Base-by-base conservation (phyloP, 2,329 filamentous ascomycete genomes). In the Ceratocystis colombiana region DNA sequence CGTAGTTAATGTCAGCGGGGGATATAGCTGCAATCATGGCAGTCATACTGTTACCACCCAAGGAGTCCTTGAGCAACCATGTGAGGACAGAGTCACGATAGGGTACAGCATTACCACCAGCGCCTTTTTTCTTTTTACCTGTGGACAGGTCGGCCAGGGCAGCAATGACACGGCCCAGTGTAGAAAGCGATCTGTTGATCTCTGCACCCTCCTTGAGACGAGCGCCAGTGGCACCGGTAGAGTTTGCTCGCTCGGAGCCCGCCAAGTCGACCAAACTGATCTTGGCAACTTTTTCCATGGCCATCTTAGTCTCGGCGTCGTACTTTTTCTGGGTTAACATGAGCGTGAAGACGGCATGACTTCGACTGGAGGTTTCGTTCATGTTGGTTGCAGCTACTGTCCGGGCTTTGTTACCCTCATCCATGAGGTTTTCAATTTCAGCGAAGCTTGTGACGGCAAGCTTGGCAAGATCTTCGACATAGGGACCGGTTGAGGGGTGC, bases 21-120 rank as follows among this genome's bases (percentile, higher is more conserved):
- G 92, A 96, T 73, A 99, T 96, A 64, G 93, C 93, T 63, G 94
- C 95, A 80, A 99, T 99, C 95, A 99, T 99, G 68, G 94, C 94
- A 28, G 94, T 99, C 89, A 97, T 93, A 75, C 93, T 97, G 80
- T 99, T 99, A 73, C 94, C 94, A 74, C 94, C 94, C 5, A 99
- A 78, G 3, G 93, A 97, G 75, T 99, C 95, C 74, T 99, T 99
- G 70, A 99, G 77, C 57, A 99, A 79, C 94, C 94, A 99, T 1
- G 94, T 99, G 70, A 99, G 78, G 62, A 99, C 86, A 73, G 90
- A 96, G 79, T 99, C 95, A 82, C 94, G 88, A 74, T 99, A 99
- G 0, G 94, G 95, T 0, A 99, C 94, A 76, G 95, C 82, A 7
- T 76, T 85, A 30, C 22, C 28, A 28, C 83, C 84, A 22, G 84